These are phyloP conservation scores for Penicillium italicum DNA, from an alignment of 2,329 filamentous ascomycete genomes.

Conservation along the genomic window DNA sequence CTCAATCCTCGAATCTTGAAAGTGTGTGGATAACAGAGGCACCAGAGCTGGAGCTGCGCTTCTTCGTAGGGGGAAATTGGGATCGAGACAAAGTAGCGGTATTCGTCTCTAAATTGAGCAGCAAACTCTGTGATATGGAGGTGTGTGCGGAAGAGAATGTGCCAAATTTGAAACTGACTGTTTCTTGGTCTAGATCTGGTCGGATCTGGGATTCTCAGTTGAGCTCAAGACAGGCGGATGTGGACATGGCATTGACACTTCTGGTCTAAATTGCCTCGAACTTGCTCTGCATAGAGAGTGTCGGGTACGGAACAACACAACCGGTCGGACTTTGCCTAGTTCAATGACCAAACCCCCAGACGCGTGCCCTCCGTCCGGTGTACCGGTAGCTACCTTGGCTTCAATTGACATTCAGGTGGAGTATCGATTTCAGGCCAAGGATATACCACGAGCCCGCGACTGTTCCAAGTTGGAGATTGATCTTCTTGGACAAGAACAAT, in stretches of 20 bases:
- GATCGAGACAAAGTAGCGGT: not conserved
- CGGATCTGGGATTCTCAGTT: conserved; percentile 27
- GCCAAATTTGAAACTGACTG: not conserved
- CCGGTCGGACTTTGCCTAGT: conserved; percentile 13
- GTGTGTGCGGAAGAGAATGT: conserved; percentile 7
- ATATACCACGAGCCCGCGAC: not conserved
- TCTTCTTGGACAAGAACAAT: not conserved
- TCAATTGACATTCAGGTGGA: conserved; percentile 22
- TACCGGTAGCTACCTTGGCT: conserved; percentile 18
- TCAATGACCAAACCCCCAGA: conserved; percentile 15
- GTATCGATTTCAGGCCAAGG: conserved; percentile 6
- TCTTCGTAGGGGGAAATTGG: conserved; percentile 19
- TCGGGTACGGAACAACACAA: not conserved
- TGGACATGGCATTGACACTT: not conserved
- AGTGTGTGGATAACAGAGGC: conserved; percentile 30
- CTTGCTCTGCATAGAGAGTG: conserved; percentile 22
- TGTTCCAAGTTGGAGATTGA: too few relatives aligned
- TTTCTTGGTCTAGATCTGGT: conserved; percentile 28
- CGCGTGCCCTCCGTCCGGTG: conserved; percentile 14
- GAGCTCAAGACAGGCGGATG: conserved; percentile 19
- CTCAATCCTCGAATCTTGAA: conserved; percentile 2
- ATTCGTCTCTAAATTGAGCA: conserved; percentile 19
- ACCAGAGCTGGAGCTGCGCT: conserved; percentile 27
- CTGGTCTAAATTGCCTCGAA: conserved; percentile 14
- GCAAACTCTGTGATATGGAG: conserved; percentile 25